These are phyloP conservation scores for Crithidia fasciculata DNA, from an alignment of 208 protist genomes.

Conservation along the genomic window DNA sequence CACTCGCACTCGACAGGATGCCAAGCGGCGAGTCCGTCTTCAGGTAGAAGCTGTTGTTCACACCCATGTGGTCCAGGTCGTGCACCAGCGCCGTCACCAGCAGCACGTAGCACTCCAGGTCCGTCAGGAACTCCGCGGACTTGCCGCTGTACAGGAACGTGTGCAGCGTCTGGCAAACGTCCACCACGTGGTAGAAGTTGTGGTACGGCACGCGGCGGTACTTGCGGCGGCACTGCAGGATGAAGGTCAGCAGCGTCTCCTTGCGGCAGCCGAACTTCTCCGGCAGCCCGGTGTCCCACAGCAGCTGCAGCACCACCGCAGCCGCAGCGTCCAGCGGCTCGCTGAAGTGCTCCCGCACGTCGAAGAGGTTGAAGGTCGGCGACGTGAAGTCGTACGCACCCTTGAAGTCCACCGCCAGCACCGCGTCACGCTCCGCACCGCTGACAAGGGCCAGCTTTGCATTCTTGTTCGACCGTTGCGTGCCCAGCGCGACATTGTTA, in stretches of 20 bases:
- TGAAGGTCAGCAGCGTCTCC: conserved; percentile 78
- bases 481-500: conserved; percentile 17
- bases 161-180: conserved; percentile 82
- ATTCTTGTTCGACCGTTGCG: background rate
- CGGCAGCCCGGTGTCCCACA: conserved; percentile 65
- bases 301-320: conserved; percentile 49
- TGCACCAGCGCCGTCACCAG: conserved; percentile 81
- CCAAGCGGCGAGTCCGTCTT: conserved; percentile 88
- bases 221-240: conserved; percentile 79
- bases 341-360: conserved; percentile 47
- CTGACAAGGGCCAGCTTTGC: background rate
- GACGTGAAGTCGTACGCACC: conserved; percentile 62
- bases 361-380: conserved; percentile 72
- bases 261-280: conserved; percentile 81
- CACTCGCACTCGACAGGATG: conserved; percentile 81
- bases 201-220: conserved; percentile 89
- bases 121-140: conserved; percentile 60
- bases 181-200: conserved; percentile 89
- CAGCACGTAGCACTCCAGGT: conserved; percentile 84
- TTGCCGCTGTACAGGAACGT: conserved; percentile 68
- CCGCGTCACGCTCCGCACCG: conserved; percentile 38
- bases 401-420: conserved; percentile 42
- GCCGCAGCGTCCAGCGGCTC: conserved; percentile 63
- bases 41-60: conserved; percentile 92
- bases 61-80: conserved; percentile 89